Evolutionary conservation across 192 early-diverging fungal species (phyloP).

Genomic region (Linnemannia hyalina): DNA sequence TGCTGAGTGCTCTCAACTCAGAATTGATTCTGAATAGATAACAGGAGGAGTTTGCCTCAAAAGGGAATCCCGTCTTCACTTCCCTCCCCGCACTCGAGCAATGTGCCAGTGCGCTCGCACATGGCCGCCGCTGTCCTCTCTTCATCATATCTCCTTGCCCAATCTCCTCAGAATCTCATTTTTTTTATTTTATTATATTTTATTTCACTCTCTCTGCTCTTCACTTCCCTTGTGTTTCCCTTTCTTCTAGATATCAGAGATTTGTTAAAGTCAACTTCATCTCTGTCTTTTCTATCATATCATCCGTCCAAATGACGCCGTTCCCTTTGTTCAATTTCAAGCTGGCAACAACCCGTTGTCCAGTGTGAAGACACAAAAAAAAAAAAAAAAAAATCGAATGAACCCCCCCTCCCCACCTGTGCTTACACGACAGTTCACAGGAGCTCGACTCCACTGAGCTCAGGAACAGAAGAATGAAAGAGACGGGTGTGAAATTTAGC

Average conservation of each 20-base stretch:
- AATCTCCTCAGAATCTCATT: background rate
- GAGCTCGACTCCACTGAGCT: too few relatives aligned
- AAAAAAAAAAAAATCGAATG: conserved; percentile 1
- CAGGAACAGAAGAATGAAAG: too few relatives aligned
- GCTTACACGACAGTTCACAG: too few relatives aligned
- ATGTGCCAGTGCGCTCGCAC: conserved; percentile 1
- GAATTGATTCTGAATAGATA: background rate
- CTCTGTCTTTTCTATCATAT: background rate
- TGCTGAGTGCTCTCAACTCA: background rate
- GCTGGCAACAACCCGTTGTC: background rate
- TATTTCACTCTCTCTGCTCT: background rate
- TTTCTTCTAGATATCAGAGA: background rate
- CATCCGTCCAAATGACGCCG: background rate
- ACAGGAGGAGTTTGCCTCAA: background rate
- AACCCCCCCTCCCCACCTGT: too few relatives aligned
- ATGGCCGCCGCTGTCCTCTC: background rate
- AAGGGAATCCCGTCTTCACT: conserved; percentile 6
- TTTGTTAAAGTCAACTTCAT: background rate
- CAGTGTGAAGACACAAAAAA: background rate
- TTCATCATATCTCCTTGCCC: background rate
- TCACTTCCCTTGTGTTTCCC: background rate
- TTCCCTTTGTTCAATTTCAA: background rate
- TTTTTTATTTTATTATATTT: background rate
- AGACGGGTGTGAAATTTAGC: background rate
- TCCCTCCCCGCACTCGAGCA: background rate